Percentiles rank a stretch among this genome's conserved stretches.
Evolutionary conservation across 1,139 yeast species (phyloP).

Genomic region (Lodderomyces oxycetoniae): DNA sequence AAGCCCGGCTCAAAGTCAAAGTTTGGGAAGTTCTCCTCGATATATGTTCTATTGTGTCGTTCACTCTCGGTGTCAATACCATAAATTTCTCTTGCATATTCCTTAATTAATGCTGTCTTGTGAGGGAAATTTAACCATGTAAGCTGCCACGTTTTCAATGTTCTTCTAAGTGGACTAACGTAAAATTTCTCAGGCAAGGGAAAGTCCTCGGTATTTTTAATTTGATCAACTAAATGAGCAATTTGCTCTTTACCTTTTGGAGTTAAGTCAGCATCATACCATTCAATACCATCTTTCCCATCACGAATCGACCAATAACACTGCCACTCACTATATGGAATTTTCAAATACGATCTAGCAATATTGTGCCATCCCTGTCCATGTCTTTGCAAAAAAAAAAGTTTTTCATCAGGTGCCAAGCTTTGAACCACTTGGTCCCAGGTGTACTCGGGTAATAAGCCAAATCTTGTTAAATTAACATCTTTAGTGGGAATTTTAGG

Average conservation of each 20-base stretch:
- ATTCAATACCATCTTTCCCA: constrained; percentile 29
- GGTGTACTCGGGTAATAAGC: constrained; percentile 15
- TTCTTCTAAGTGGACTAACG: constrained; percentile 34
- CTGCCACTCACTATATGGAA: constrained; percentile 24
- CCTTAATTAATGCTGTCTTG: constrained; percentile 27
- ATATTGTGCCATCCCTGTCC: constrained; percentile 41
- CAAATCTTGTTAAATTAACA: constrained; percentile 17
- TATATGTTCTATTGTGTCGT: constrained; percentile 27
- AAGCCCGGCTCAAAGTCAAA: constrained; percentile 29
- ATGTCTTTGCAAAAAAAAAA: constrained; percentile 37
- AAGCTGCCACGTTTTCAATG: constrained; percentile 29
- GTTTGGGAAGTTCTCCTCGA: constrained; percentile 20
- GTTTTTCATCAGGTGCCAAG: constrained; percentile 17
- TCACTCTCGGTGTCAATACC: constrained; percentile 36
- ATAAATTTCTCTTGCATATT: constrained; percentile 33
- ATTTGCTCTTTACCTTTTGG: constrained; percentile 23
- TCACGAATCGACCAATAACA: constrained; percentile 29
- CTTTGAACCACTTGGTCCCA: constrained; percentile 16
- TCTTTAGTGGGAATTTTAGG: constrained; percentile 10
- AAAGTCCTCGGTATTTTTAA: constrained; percentile 15
- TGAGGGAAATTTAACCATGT: constrained; percentile 22
- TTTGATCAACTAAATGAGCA: constrained; percentile 16
- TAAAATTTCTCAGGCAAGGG: constrained; percentile 29
- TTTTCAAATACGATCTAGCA: constrained; percentile 15
- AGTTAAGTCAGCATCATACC: constrained; percentile 39